Percentiles rank a stretch among this genome's conserved stretches.
phyloP scores from a whole-genome alignment of 805 yeast species.

The Candida silvicultrix region DNA sequence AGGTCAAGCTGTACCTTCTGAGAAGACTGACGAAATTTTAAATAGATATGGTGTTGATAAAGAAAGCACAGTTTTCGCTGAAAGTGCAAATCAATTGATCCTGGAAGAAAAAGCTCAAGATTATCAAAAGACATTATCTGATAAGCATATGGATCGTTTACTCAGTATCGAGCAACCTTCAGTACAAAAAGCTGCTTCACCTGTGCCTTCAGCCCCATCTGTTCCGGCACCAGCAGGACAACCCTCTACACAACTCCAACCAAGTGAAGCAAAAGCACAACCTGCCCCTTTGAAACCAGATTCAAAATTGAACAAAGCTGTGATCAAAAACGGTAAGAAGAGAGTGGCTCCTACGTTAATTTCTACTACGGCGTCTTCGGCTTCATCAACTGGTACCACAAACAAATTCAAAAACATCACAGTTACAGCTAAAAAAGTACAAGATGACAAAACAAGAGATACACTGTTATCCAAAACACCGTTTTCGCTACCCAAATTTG shows the following conservation, averaged over 20 bases:
- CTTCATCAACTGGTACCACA: slow-evolving; percentile 14
- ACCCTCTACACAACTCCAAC: background rate
- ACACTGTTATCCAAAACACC: slow-evolving; percentile 35
- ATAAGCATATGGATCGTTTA: slow-evolving; percentile 34
- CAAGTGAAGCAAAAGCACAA: background rate
- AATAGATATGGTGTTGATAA: slow-evolving; percentile 85
- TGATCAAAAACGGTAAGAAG: slow-evolving; percentile 72
- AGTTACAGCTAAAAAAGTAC: slow-evolving; percentile 8
- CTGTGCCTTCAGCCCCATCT: background rate
- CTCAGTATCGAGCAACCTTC: slow-evolving; percentile 26
- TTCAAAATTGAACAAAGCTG: slow-evolving; percentile 35
- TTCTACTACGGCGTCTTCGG: slow-evolving; percentile 33
- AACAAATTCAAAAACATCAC: slow-evolving; percentile 12
- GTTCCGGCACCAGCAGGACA: slow-evolving; percentile 5
- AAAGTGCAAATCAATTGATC: slow-evolving; percentile 69
- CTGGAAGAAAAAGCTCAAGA: slow-evolving; percentile 60
- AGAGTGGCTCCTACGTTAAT: slow-evolving; percentile 67
- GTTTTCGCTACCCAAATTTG: slow-evolving; percentile 53
- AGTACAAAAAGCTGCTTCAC: slow-evolving; percentile 2
- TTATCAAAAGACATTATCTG: slow-evolving; percentile 24
- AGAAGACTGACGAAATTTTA: slow-evolving; percentile 60
- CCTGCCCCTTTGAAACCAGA: slow-evolving; percentile 1
- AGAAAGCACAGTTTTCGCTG: slow-evolving; percentile 81
- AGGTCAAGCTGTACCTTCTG: slow-evolving; percentile 58
- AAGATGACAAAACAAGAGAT: slow-evolving; percentile 1